phyloP scores from a whole-genome alignment of 2,329 filamentous ascomycete species.

The Stagonosporopsis vannaccii region DNA sequence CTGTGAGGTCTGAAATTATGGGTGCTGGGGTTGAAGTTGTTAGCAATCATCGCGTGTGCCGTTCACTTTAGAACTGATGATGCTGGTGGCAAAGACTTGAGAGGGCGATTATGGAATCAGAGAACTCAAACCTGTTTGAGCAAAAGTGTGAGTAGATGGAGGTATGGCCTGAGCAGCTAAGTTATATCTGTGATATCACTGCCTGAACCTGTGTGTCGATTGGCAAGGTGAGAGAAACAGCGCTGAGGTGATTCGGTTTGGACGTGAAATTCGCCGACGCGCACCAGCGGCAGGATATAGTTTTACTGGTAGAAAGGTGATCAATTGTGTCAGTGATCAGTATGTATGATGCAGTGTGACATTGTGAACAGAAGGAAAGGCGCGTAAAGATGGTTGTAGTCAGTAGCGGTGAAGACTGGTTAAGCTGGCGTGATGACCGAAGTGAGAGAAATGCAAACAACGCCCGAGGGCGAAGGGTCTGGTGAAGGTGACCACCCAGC shows the following conservation, averaged over 20 bases:
- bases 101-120: neutral
- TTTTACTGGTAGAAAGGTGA: no score
- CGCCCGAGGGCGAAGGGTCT: no score
- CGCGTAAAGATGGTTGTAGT: no score
- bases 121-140: neutral
- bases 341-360: no score
- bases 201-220: neutral
- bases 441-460: no score
- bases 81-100: neutral
- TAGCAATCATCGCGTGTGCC: neutral
- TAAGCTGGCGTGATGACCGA: no score
- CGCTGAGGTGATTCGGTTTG: neutral
- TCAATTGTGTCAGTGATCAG: no score
- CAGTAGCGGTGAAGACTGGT: no score
- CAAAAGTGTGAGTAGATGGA: neutral
- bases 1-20: constrained; percentile 12
- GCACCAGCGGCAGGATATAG: neutral
- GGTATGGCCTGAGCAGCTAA: neutral
- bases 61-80: neutral
- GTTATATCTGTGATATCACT: neutral
- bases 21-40: constrained; percentile 23
- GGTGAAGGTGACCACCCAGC: no score
- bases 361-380: no score
- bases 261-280: neutral
- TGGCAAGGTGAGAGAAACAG: constrained; percentile 4